These are phyloP conservation scores for Cryptococcus sp. DNA, from an alignment of 1,284 basidiomycete genomes.

Conservation along the genomic window DNA sequence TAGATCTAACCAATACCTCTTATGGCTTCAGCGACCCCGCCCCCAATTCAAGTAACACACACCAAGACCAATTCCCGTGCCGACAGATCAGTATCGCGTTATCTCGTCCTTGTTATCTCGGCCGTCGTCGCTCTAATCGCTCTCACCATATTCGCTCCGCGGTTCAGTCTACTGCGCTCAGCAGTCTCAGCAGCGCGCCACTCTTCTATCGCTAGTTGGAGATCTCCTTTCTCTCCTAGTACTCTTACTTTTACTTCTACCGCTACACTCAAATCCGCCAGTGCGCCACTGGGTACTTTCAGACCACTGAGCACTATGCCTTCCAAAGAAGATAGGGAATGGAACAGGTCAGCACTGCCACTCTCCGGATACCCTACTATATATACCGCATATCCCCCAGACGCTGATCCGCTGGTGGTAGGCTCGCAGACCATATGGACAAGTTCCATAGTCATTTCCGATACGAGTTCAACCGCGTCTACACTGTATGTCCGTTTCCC, in stretches of 20 bases:
- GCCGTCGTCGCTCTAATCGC: too few species aligned
- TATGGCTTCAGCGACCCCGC: too few species aligned
- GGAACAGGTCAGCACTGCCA: constrained; percentile 28
- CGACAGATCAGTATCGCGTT: too few species aligned
- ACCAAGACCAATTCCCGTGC: too few species aligned
- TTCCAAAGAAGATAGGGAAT: constrained; percentile 29
- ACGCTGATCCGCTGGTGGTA: constrained; percentile 1
- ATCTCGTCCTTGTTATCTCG: too few species aligned
- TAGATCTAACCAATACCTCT: too few species aligned
- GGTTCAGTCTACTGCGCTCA: neutral
- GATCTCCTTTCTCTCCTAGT: neutral
- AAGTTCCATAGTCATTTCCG: constrained; percentile 47
- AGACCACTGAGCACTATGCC: constrained; percentile 11
- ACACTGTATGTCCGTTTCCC: constrained; percentile 32
- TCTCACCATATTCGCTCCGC: constrained; percentile 3
- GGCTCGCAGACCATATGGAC: constrained; percentile 48
- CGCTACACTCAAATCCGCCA: neutral
- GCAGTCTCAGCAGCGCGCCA: neutral
- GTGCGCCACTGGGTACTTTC: too few species aligned
- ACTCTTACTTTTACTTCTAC: neutral
- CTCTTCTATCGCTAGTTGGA: neutral
- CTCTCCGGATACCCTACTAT: too few species aligned
- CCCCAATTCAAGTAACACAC: too few species aligned
- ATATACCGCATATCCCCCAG: neutral
- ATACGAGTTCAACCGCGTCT: constrained; percentile 45